Percentiles rank a stretch among this genome's conserved stretches.
These are phyloP conservation scores for Juncus effusus DNA, from an alignment of 176 grass and related monocot genomes.

Conservation along the genomic window DNA sequence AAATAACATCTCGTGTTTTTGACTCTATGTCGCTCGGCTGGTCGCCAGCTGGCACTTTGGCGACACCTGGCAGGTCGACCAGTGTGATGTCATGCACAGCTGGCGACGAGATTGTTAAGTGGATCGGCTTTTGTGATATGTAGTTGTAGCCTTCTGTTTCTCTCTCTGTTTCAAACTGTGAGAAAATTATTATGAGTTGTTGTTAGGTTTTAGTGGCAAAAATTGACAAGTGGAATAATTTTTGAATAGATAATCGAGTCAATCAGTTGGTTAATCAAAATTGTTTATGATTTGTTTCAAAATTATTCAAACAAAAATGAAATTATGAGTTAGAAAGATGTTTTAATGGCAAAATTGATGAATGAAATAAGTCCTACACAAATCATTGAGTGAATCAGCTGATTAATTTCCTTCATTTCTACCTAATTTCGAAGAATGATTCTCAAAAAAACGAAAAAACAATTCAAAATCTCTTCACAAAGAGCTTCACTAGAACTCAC, in stretches of 20 bases:
- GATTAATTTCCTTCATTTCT: no score
- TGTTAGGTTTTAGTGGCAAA: no score
- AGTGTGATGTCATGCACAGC: slow-evolving; percentile 93
- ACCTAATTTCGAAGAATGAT: no score
- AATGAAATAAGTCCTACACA: no score
- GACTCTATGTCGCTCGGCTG: slow-evolving; percentile 88
- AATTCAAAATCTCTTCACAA: no score
- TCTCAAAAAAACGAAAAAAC: no score
- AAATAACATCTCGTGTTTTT: slow-evolving; percentile 84
- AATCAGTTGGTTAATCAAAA: not conserved
- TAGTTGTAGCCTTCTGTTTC: slow-evolving; percentile 81
- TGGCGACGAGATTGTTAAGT: slow-evolving; percentile 81
- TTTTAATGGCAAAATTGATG: no score
- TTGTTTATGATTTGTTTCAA: not conserved
- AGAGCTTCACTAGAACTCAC: slow-evolving; percentile 4
- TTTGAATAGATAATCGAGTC: not conserved
- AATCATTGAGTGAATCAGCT: no score
- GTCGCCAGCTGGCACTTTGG: slow-evolving; percentile 86
- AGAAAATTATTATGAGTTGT: slow-evolving; percentile 1
- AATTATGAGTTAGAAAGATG: no score
- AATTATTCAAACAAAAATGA: no score
- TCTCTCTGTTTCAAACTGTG: slow-evolving; percentile 77
- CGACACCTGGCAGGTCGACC: slow-evolving; percentile 92
- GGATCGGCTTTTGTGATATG: slow-evolving; percentile 88
- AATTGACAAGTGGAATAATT: not conserved